Evolutionary conservation across 1,284 basidiomycete genomes (phyloP), one percentile per base, ranked within the genome.

Genomic region (Neolentinus lepideus): DNA sequence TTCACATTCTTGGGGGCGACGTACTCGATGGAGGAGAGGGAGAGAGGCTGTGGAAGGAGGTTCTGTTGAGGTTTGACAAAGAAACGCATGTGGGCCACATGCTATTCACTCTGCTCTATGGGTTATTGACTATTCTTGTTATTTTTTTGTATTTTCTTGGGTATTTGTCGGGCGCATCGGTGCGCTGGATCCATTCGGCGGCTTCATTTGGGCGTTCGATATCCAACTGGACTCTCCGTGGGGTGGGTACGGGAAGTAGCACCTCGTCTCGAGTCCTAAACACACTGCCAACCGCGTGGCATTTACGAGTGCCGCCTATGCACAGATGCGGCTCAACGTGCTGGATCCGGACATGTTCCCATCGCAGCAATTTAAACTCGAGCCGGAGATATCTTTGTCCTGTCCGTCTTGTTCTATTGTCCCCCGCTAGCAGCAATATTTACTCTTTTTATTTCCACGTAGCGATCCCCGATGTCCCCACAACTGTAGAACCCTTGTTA

Each of bases 271-370:
- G 16, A 85, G 89, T 35, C 73, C 75, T 31, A 74, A 80, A 58
- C 74, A 85, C 55, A 72, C 73, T 43, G 70, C 83, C 3, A 83
- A 96, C 69, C 81, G 79, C 2, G 74, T 91, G 24, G 84, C 85
- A 14, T 95, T 92, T 65, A 87, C 84, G 0, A 87, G 84, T 22
- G 81, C 86, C 9, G 86, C 88, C 1, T 83, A 83, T 62, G 82
- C 84, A 57, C 85, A 90, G 54, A 75, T 92, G 19, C 79, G 84
- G 46, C 76, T 97, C 3, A 84, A 83, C 59, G 73, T 85, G 56
- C 73, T 97, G 31, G 90, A 97, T 63, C 60, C 76, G 0, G 67
- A 79, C 1, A 81, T 95, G 62, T 98, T 97, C 74, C 79, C 81
- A 0, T 64, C 90, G 3, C 88, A 88, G 0, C 75, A 84, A 55